Evolutionary conservation across 2,329 filamentous ascomycete species (phyloP), one percentile per base, ranked within the genome.

Genomic region (Boeremia lycopersici): DNA sequence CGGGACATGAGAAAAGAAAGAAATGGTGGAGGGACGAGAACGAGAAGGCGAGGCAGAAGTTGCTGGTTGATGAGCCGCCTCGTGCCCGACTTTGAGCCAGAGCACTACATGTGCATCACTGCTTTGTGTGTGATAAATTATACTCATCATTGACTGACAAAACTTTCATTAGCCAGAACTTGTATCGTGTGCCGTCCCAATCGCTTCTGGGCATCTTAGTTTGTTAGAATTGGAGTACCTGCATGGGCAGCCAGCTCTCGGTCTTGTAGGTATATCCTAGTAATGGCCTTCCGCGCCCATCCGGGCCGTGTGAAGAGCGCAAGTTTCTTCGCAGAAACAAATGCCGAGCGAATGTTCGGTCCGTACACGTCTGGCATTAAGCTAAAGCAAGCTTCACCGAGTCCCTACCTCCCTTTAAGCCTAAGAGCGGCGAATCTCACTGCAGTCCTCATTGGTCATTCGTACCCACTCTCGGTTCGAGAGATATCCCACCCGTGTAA

Each of bases 21-120:
- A 73, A 74, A 7, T 84, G 86, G 83, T 87, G 85, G 85, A 74
- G 72, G 64, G 75, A 78, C 44, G 66, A 79, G 19, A 87, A 86
- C 63, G 74, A 71, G 41, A 63, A 71, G 59, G 77, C 74, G 12
- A 62, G 57, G 17, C 25, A 44, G 26, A 15, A 23, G 4, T 12
- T 29, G n/a, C 30, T 45, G 17, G 23, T 41, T 11, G 15, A 55
- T 6, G 41, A 42, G 3, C 13, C 34, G 33, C 23, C 34, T 8
- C 30, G 35, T 6, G 41, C 46, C 15, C 38, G 35, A 15, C 35
- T 55, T 11, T 55, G n/a, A 48, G 19, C 9, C 11, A 8, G 10
- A 17, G 33, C n/a, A 6, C 3, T 17, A 30, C 2, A 23, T 23
- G 19, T 23, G 19, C 19, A 23, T 23, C 19, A 23, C 19, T 23